Base-by-base conservation (phyloP, 2,329 filamentous ascomycete genomes). In the Gaeumannomyces tritici region DNA sequence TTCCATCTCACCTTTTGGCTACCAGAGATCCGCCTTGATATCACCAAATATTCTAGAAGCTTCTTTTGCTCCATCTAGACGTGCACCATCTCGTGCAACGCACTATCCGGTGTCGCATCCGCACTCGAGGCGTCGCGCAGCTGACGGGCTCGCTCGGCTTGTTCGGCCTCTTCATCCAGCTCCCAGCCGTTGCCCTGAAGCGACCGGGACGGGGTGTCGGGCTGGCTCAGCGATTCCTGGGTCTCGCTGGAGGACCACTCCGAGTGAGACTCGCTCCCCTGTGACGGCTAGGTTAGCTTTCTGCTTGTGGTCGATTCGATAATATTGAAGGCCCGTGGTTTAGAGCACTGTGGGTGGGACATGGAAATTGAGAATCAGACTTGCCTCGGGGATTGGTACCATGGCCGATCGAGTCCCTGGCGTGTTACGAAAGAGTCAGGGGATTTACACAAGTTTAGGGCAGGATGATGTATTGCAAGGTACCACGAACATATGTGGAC, bases 351-450 rank as follows among this genome's bases (percentile, higher is more conserved):
- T n/a, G n/a, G n/a, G n/a, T n/a, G 31, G 31, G 7, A 31, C 12
- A 9, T 31, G 8, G 31, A 31, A 9, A 31, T 31, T 7, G 8
- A 11, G 2, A 47, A n/a, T 3, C 3, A 1, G 21, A 51, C 21
- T n/a, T 51, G 21, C 42, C 67, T 88, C 85, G 2, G 87, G 87
- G 65, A 90, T 89, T 42, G 86, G 83, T 24, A 89, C 79, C 78
- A 90, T 86, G 66, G 87, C 87, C 55, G 79, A 81, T 68, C 84
- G 84, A 26, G 84, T 87, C 83, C 56, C 56, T 58, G 56, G 15
- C 18, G 8, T 56, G 55, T 21, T 27, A 26, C 15, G 5, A 51
- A 21, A n/a, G 4, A n/a, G 42, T 51, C 7, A 51, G 42, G 21
- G 8, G 7, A 51, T 51, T n/a, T 7, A n/a, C n/a, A n/a, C n/a